A percentile compares a stretch with the other conserved stretches of the same genome.
Evolutionary conservation across 2,329 filamentous ascomycete genomes (phyloP).

Genomic region (Gremmenia infestans): DNA sequence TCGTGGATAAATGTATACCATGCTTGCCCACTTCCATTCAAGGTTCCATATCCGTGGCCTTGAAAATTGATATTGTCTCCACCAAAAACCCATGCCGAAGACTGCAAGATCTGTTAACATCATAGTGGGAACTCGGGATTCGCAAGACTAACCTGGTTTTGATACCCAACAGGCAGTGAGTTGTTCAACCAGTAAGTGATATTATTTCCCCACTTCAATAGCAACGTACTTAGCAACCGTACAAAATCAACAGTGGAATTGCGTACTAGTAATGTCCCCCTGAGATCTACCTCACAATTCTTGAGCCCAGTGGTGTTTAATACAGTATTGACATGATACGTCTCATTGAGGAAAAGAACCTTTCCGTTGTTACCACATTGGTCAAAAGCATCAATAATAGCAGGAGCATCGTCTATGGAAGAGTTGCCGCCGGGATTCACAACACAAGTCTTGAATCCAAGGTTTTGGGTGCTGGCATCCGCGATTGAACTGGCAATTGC

Average conservation of each 20-base stretch:
- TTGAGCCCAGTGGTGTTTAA: conserved; percentile 41
- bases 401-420: conserved; percentile 35
- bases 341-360: conserved; percentile 38
- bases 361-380: conserved; percentile 37
- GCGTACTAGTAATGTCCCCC: conserved; percentile 43
- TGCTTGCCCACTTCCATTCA: conserved; percentile 55
- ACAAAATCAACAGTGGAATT: conserved; percentile 17
- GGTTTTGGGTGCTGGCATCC: no score
- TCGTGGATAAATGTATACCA: conserved; percentile 51
- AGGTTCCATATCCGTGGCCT: conserved; percentile 46
- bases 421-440: not conserved
- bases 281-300: conserved; percentile 43
- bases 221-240: not conserved
- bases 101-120: conserved; percentile 27
- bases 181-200: conserved; percentile 48
- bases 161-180: conserved; percentile 47
- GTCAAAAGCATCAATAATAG: conserved; percentile 38
- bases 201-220: conserved; percentile 37
- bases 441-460: not conserved
- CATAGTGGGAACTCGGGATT: not conserved
- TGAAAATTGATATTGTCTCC: conserved; percentile 46
- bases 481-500: no score
- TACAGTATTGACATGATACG: conserved; percentile 40
- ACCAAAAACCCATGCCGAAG: conserved; percentile 49
- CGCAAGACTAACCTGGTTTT: conserved; percentile 39